Base-by-base conservation (phyloP, 495 filamentous ascomycete species). In the Hypoxylon intermedium region DNA sequence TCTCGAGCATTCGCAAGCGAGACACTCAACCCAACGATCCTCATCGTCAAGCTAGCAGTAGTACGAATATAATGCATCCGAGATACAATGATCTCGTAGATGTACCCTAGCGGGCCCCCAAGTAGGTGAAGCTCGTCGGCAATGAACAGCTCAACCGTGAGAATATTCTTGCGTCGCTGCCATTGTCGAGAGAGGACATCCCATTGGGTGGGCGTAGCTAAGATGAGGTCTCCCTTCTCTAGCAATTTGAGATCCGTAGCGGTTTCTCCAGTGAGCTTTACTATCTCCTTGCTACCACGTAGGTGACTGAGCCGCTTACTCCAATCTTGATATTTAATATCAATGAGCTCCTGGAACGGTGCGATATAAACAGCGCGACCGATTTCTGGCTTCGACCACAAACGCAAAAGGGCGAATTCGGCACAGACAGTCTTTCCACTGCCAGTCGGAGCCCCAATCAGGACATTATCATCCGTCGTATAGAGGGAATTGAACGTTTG, bases 341-440 rank as follows among this genome's bases (percentile, higher is more conserved):
- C 92, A 23, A 98, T 86, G 12, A 97, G 82, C 69, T 97, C 93
- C 67, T 98, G 94, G 82, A 95, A 97, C 0, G 95, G 95, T 20
- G 93, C 92, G 64, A 99, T 86, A 72, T 98, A 98, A 5, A 98
- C 92, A 9, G 92, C 92, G 30, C 92, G 87, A 20, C 91, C 91
- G 24, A 87, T 78, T 16, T 87, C 82, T 15, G 76, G 74, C 53
- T 85, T 86, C 1, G 86, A 80, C 95, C 94, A 99, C 69, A 97
- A 90, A 30, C 87, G 88, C 9, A 98, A 77, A 38, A 99, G 73
- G 6, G 95, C 90, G 75, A 99, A 89, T 72, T 99, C 94, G 2
- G 94, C 94, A 70, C 93, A 98, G 11, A 97, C 85, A 4, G 95
- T 97, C 79, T 99, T 99, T 37, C 94, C 94, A 66, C 89, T 96